Percentiles rank a stretch among this genome's conserved stretches.
These are phyloP conservation scores for Penicillium egyptiacum DNA, from an alignment of 495 filamentous ascomycete genomes.

Conservation along the genomic window DNA sequence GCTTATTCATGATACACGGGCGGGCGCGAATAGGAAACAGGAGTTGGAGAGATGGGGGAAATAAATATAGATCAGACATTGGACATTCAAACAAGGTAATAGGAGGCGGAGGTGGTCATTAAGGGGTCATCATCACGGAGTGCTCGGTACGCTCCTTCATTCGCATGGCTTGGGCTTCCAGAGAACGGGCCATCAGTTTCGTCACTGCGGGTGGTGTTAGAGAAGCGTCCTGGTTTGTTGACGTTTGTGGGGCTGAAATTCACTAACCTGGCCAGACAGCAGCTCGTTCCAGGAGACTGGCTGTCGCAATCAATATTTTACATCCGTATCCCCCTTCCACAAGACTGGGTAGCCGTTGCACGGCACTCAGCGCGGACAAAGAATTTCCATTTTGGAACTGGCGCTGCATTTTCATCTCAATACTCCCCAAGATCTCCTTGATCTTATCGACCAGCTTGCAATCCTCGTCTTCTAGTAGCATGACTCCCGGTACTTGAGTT, in stretches of 20 bases:
- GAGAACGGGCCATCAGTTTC: slow-evolving; percentile 80
- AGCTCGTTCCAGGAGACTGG: slow-evolving; percentile 85
- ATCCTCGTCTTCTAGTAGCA: slow-evolving; percentile 92
- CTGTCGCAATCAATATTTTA: slow-evolving; percentile 83
- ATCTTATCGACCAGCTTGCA: slow-evolving; percentile 84
- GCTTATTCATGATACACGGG: slow-evolving; percentile 21
- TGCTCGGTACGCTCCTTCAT: slow-evolving; percentile 71
- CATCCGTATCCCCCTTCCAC: slow-evolving; percentile 73
- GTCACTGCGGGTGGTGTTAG: slow-evolving; percentile 57
- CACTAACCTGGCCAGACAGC: slow-evolving; percentile 90
- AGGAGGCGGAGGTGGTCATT: slow-evolving; percentile 19
- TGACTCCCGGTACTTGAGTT: slow-evolving; percentile 72
- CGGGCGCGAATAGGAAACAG: slow-evolving; percentile 2
- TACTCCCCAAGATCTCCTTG: slow-evolving; percentile 72
- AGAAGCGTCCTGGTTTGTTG: not conserved
- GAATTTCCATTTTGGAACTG: slow-evolving; percentile 48
- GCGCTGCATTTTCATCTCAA: slow-evolving; percentile 75
- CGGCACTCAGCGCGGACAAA: slow-evolving; percentile 50
- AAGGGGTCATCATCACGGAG: slow-evolving; percentile 53
- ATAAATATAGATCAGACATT: slow-evolving; percentile 9
- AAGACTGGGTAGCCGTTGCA: slow-evolving; percentile 57
- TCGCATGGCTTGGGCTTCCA: slow-evolving; percentile 81
- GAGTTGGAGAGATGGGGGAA: slow-evolving; percentile 4
- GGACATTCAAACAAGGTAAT: slow-evolving; percentile 11
- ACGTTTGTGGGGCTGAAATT: not conserved